phyloP scores from a whole-genome alignment of 352 stramenopile species.

The Globisporangium uncinulatum region DNA sequence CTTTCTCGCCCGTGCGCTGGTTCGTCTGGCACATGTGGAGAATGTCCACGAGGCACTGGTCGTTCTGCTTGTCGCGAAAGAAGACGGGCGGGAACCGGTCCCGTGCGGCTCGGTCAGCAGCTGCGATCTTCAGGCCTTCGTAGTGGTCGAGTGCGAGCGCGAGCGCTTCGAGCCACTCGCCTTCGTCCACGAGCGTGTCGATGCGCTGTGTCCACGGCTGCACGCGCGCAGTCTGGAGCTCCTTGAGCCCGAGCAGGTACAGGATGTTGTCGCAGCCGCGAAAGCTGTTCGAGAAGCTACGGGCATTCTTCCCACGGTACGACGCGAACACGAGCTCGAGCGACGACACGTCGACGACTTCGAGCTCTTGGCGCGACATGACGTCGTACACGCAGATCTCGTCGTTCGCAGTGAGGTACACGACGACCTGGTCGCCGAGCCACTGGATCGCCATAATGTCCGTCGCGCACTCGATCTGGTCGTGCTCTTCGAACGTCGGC shows the following conservation, averaged over 20 bases:
- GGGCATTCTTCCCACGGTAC: conserved; percentile 79
- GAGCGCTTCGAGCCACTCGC: conserved; percentile 96
- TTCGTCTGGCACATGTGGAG: conserved; percentile 89
- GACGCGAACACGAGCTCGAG: conserved; percentile 93
- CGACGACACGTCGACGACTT: conserved; percentile 92
- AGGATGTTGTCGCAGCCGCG: conserved; percentile 91
- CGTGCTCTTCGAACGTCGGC: conserved; percentile 92
- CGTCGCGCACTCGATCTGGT: conserved; percentile 87
- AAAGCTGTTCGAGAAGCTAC: conserved; percentile 86
- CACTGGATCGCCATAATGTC: conserved; percentile 94
- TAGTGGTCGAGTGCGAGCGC: conserved; percentile 95
- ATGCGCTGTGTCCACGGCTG: conserved; percentile 92
- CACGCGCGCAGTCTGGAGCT: conserved; percentile 89
- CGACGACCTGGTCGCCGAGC: conserved; percentile 93
- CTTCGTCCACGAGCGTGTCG: conserved; percentile 92
- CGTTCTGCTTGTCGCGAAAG: conserved; percentile 86
- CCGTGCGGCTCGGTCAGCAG: conserved; percentile 69
- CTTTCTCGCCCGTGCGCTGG: conserved; percentile 81
- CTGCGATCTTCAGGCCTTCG: conserved; percentile 85
- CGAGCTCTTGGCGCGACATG: conserved; percentile 93
- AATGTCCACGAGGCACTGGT: conserved; percentile 86
- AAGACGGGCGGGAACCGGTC: conserved; percentile 85
- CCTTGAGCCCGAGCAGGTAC: conserved; percentile 90
- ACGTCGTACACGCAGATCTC: conserved; percentile 96
- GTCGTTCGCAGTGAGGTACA: conserved; percentile 93